Conservation (phyloP, 768 basidiomycete genomes). For the Tricholoma terreum region DNA sequence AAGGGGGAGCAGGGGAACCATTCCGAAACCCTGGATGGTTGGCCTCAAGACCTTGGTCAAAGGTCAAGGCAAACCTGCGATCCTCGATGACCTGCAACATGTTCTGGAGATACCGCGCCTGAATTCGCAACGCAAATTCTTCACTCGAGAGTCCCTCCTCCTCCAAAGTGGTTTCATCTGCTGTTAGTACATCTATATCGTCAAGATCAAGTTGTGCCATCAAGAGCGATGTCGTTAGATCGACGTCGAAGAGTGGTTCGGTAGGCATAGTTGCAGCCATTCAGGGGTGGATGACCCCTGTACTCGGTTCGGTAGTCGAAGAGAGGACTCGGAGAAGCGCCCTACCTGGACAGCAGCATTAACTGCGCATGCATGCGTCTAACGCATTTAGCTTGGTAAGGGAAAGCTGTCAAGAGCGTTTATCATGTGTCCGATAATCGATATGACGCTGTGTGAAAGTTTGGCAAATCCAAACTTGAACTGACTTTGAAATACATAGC, state of each 20-base stretch:
- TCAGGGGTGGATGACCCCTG: no score
- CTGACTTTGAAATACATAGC: no score
- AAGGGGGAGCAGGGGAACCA: background rate
- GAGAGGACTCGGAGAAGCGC: no score
- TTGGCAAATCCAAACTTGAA: no score
- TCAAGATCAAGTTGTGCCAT: constrained; percentile 1
- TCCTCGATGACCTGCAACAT: constrained; percentile 1
- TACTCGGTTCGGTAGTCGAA: no score
- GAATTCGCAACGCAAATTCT: background rate
- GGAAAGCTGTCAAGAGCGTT: no score
- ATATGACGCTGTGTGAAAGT: no score
- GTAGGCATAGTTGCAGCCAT: no score
- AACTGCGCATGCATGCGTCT: no score
- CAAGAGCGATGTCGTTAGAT: background rate
- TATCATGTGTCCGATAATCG: no score
- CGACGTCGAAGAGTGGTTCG: background rate
- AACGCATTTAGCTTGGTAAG: no score
- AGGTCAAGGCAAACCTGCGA: background rate
- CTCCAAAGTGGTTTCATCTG: background rate
- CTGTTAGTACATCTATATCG: background rate
- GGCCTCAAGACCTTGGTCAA: constrained; percentile 1
- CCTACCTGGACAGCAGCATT: no score
- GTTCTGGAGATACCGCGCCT: background rate
- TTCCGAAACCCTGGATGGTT: background rate
- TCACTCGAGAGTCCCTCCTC: background rate